Conservation (phyloP, 1,284 basidiomycete species). For the Cryptococcus maquisensis region DNA sequence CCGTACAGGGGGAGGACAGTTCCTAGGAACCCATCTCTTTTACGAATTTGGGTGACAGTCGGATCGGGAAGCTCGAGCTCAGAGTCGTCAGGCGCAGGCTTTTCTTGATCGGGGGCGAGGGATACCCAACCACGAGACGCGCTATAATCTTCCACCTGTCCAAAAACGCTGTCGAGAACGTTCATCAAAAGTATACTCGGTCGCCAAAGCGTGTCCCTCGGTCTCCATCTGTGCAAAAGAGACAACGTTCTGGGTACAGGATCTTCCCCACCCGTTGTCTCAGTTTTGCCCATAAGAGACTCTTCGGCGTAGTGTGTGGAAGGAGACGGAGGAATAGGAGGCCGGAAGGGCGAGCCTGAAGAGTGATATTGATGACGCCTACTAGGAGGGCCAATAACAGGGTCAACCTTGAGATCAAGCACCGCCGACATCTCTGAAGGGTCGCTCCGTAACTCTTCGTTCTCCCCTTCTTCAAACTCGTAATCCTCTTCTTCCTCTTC, state of each 20-base stretch:
- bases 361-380: slow-evolving; percentile 19
- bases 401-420: slow-evolving; percentile 5
- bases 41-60: not conserved
- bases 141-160: not conserved
- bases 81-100: not conserved
- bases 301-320: not conserved
- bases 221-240: slow-evolving; percentile 34
- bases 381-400: slow-evolving; percentile 24
- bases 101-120: not conserved
- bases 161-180: slow-evolving; percentile 22
- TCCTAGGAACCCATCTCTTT: not conserved
- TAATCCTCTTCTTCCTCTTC: not conserved
- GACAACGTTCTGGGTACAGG: not conserved
- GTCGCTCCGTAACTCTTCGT: not conserved
- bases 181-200: slow-evolving; percentile 29
- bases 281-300: not conserved
- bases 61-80: not conserved
- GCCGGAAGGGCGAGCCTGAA: slow-evolving; percentile 5
- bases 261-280: slow-evolving; percentile 1
- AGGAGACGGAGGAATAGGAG: not conserved
- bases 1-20: slow-evolving; percentile 24
- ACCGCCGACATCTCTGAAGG: not conserved
- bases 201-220: slow-evolving; percentile 39
- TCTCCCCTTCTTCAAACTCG: not conserved
- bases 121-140: not conserved